Conservation (phyloP, 331 rosid species). For the Phaseolus coccineus region DNA sequence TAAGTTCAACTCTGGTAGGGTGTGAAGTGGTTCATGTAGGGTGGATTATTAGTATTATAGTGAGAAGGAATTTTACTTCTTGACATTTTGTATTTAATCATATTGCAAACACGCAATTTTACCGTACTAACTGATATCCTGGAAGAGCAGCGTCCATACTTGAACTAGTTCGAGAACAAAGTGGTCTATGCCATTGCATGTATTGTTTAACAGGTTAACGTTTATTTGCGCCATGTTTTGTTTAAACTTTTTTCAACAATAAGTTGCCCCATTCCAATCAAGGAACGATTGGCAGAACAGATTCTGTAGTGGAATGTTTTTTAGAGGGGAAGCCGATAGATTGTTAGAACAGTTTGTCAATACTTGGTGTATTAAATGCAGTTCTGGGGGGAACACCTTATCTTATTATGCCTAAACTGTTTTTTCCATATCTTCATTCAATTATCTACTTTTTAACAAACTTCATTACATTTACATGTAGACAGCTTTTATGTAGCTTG, state of each 20-base stretch:
- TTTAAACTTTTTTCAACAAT: neutral
- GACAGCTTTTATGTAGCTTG: neutral
- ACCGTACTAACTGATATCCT: constrained; percentile 2
- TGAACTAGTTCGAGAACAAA: neutral
- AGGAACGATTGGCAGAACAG: constrained; percentile 1
- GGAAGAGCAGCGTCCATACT: neutral
- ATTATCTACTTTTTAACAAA: neutral
- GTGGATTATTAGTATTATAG: neutral
- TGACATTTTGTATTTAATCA: neutral
- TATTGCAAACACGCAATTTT: constrained; percentile 1
- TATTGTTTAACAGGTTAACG: neutral
- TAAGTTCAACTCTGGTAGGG: neutral
- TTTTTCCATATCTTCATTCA: neutral
- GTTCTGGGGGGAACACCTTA: too few species aligned
- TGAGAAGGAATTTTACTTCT: neutral
- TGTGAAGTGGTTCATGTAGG: constrained; percentile 2
- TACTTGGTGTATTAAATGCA: too few species aligned
- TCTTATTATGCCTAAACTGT: neutral
- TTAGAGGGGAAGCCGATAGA: neutral
- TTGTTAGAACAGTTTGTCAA: neutral
- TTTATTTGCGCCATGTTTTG: neutral
- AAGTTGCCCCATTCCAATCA: neutral
- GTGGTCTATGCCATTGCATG: neutral
- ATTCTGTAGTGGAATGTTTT: neutral
- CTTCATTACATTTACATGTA: neutral